Conservation (phyloP, 495 filamentous ascomycete species). For the Talaromyces thailandensis region DNA sequence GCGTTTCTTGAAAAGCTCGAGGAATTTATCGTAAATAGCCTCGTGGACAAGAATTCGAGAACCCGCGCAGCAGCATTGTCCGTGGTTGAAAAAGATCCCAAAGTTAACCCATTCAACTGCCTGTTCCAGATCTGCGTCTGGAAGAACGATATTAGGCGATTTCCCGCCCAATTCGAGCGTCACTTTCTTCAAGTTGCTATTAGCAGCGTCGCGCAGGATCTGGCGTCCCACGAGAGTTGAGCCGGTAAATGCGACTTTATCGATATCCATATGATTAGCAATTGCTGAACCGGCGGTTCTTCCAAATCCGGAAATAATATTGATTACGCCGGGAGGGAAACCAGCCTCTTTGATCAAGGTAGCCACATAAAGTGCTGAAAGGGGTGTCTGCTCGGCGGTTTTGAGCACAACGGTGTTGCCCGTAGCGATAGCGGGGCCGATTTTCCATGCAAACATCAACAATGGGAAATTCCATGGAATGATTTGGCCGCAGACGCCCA, state of each 20-base stretch:
- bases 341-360: conserved; percentile 86
- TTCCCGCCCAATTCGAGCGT: conserved; percentile 96
- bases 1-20: conserved; percentile 66
- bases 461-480: conserved; percentile 89
- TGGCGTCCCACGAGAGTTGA: conserved; percentile 81
- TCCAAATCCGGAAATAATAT: conserved; percentile 90
- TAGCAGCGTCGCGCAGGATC: conserved; percentile 92
- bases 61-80: conserved; percentile 95
- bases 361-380: conserved; percentile 72
- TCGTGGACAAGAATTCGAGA: conserved; percentile 95
- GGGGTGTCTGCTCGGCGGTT: conserved; percentile 92
- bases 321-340: conserved; percentile 92
- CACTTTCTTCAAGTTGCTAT: conserved; percentile 97
- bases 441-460: conserved; percentile 83
- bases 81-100: conserved; percentile 98
- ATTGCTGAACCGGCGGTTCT: conserved; percentile 84
- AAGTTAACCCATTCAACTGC: conserved; percentile 99
- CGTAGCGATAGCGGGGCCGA: conserved; percentile 72
- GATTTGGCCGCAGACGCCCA: conserved; percentile 71
- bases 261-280: conserved; percentile 89
- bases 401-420: conserved; percentile 91
- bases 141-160: conserved; percentile 95
- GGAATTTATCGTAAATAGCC: conserved; percentile 75
- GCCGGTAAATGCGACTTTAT: conserved; percentile 98
- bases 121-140: conserved; percentile 91